Conservation (phyloP, 495 filamentous ascomycete species). For the Saxophila tyrrhenica region DNA sequence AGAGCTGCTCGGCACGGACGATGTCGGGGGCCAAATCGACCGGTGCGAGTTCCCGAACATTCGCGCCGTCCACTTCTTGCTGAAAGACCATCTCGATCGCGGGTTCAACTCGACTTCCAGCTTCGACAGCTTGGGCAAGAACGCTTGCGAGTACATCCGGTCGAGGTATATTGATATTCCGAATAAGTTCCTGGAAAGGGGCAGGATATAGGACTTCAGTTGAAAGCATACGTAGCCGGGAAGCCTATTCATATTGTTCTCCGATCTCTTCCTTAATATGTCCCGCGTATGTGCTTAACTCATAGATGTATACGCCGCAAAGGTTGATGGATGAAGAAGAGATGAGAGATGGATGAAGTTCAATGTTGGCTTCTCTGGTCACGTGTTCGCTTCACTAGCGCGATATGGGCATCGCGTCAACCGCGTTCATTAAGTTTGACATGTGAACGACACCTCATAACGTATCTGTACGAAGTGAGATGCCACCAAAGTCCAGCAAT, state of each 20-base stretch:
- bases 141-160: constrained; percentile 15
- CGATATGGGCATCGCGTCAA: neutral
- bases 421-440: neutral
- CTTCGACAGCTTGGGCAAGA: constrained; percentile 23
- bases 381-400: too few species aligned
- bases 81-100: constrained; percentile 22
- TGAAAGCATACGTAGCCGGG: too few species aligned
- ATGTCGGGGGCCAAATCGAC: constrained; percentile 20
- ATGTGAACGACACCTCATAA: neutral
- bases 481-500: neutral
- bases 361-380: too few species aligned
- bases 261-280: too few species aligned
- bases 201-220: constrained; percentile 4
- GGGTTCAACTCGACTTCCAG: constrained; percentile 19
- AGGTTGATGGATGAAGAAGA: too few species aligned
- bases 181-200: constrained; percentile 8
- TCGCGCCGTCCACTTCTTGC: constrained; percentile 22
- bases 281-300: too few species aligned
- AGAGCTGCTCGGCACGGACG: constrained; percentile 20
- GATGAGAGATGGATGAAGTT: too few species aligned
- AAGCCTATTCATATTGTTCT: too few species aligned
- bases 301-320: too few species aligned
- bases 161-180: constrained; percentile 15
- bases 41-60: constrained; percentile 28
- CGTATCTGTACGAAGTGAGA: neutral